Evolutionary conservation across 257 asterid species (phyloP).

Genomic region (Linderniella brevidens): DNA sequence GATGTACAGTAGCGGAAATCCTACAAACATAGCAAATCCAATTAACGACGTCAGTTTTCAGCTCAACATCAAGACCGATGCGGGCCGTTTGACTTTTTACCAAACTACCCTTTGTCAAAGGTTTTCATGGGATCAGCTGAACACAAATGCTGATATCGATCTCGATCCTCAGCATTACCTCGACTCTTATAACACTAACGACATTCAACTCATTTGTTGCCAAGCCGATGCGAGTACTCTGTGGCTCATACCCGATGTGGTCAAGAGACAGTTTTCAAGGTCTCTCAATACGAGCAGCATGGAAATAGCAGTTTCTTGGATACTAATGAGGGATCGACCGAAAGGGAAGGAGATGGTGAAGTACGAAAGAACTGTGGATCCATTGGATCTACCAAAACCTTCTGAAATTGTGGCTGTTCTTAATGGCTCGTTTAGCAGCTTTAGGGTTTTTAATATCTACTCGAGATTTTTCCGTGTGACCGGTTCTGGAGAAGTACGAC

Average conservation of each 20-base stretch:
- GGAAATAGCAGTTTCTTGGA: constrained; percentile 78
- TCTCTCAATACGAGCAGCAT: constrained; percentile 36
- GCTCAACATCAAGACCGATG: constrained; percentile 58
- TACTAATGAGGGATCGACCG: constrained; percentile 85
- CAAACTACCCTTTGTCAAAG: constrained; percentile 77
- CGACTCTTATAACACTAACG: constrained; percentile 50
- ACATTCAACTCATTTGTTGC: constrained; percentile 88
- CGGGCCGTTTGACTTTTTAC: constrained; percentile 69
- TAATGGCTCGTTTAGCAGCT: constrained; percentile 64
- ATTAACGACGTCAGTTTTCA: constrained; percentile 82
- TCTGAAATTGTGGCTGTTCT: constrained; percentile 61
- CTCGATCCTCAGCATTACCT: constrained; percentile 61
- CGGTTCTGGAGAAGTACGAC: constrained; percentile 92
- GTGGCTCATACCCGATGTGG: constrained; percentile 86
- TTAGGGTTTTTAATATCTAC: constrained; percentile 47
- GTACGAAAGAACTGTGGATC: constrained; percentile 47
- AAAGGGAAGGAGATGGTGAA: constrained; percentile 92
- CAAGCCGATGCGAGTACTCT: constrained; percentile 74
- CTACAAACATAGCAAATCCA: constrained; percentile 91
- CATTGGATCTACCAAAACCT: constrained; percentile 46
- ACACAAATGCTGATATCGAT: constrained; percentile 18
- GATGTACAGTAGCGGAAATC: constrained; percentile 99
- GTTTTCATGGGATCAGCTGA: constrained; percentile 42
- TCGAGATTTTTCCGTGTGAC: constrained; percentile 86
- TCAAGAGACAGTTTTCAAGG: constrained; percentile 51